Evolutionary conservation across 371 early-diverging fungal genomes (phyloP).

Genomic region (Zopfochytrium polystomum): DNA sequence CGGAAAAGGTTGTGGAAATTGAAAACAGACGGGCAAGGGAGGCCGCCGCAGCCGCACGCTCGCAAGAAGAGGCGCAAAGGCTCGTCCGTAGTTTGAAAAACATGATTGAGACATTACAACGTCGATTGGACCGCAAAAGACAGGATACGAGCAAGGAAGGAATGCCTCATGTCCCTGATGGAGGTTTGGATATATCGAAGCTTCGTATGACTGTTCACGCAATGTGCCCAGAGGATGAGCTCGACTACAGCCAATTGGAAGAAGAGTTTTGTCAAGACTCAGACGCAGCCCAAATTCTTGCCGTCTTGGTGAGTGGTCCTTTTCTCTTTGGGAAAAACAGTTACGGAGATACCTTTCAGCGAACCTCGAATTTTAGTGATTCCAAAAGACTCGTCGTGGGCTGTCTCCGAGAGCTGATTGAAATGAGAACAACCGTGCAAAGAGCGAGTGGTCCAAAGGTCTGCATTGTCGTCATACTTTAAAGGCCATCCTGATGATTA

Average conservation of each 20-base stretch:
- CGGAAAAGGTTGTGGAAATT: constrained; percentile 33
- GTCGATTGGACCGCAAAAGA: constrained; percentile 37
- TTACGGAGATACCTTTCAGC: constrained; percentile 13
- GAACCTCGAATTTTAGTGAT: constrained; percentile 9
- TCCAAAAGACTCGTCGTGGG: constrained; percentile 15
- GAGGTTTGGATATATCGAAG: constrained; percentile 27
- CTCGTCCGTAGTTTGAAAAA: constrained; percentile 30
- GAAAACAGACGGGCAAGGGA: constrained; percentile 33
- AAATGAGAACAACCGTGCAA: constrained; percentile 2
- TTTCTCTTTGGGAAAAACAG: not conserved
- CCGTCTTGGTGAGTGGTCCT: not conserved
- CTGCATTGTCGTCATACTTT: constrained; percentile 3
- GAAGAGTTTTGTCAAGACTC: not conserved
- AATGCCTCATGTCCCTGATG: constrained; percentile 19
- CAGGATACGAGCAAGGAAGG: constrained; percentile 39
- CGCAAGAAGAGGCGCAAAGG: constrained; percentile 37
- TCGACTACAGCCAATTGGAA: not conserved
- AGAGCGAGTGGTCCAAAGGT: constrained; percentile 4
- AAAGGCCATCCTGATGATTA: constrained; percentile 1
- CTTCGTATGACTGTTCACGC: constrained; percentile 1
- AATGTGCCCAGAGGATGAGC: constrained; percentile 2
- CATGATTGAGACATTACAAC: too few species aligned
- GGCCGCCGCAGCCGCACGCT: constrained; percentile 21
- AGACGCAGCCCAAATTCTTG: not conserved
- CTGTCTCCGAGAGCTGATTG: constrained; percentile 19